A percentile compares a stretch with the other conserved stretches of the same genome.
phyloP scores from a whole-genome alignment of 176 grass and related monocot genomes.

The Avena sativa region DNA sequence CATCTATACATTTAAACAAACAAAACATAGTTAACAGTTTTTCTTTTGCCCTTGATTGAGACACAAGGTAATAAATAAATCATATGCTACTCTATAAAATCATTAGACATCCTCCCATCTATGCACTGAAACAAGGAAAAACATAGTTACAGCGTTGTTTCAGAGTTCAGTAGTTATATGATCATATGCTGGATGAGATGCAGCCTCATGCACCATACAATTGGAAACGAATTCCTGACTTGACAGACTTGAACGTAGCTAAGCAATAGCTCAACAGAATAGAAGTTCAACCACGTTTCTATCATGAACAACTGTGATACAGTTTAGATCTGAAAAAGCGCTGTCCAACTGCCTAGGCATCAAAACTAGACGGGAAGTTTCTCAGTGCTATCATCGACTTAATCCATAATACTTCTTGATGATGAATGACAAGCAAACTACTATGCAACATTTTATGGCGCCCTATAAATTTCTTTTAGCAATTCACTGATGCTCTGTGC shows the following conservation, averaged over 20 bases:
- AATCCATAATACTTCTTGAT: no score
- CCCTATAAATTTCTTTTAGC: background rate
- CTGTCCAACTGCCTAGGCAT: background rate
- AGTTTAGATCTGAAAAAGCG: background rate
- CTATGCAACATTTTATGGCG: background rate
- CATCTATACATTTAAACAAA: background rate
- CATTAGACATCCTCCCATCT: background rate
- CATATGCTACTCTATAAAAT: background rate
- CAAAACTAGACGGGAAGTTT: background rate
- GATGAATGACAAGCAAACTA: background rate
- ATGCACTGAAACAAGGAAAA: background rate
- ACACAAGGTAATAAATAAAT: conserved; percentile 9
- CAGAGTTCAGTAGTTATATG: background rate
- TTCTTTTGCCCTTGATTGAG: background rate
- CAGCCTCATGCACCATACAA: background rate
- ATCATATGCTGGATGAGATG: background rate
- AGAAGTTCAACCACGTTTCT: background rate
- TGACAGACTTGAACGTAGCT: background rate
- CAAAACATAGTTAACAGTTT: background rate
- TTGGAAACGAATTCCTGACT: background rate
- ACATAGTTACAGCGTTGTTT: background rate
- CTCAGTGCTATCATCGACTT: no score
- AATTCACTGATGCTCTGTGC: background rate
- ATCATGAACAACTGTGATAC: background rate
- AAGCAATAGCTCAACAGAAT: background rate